phyloP scores from a whole-genome alignment of 768 basidiomycete genomes.

The Kondoa subrosea region DNA sequence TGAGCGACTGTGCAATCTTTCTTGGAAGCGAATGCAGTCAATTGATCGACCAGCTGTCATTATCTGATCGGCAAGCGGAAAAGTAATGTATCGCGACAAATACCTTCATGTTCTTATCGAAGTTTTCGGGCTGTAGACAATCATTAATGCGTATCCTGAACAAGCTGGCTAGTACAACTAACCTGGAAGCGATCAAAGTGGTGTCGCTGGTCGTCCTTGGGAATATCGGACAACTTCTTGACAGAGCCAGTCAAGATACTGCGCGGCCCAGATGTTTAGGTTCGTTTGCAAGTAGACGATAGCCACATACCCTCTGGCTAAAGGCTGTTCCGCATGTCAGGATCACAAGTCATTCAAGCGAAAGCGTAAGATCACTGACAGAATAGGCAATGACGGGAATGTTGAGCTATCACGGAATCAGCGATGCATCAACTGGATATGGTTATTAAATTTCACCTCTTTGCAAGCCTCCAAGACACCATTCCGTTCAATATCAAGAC shows the following conservation, averaged over 20 bases:
- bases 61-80: slow-evolving; percentile 18
- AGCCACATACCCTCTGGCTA: no score
- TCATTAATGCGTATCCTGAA: background rate
- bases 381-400: background rate
- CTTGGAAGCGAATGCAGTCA: slow-evolving; percentile 30
- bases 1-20: slow-evolving; percentile 34
- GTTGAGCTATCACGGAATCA: background rate
- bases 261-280: slow-evolving; percentile 29
- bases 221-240: slow-evolving; percentile 29
- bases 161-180: slow-evolving; percentile 1
- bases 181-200: slow-evolving; percentile 37
- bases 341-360: no score
- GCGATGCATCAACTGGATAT: no score
- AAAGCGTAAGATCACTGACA: background rate
- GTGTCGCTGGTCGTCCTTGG: slow-evolving; percentile 15
- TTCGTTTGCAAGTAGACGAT: no score
- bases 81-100: slow-evolving; percentile 12
- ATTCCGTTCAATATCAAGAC: slow-evolving; percentile 21
- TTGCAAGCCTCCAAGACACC: slow-evolving; percentile 33
- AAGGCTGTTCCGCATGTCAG: no score
- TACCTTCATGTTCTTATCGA: slow-evolving; percentile 18
- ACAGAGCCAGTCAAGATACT: slow-evolving; percentile 22
- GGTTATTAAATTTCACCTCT: no score
- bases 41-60: slow-evolving; percentile 31
- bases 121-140: slow-evolving; percentile 11